Evolutionary conservation across 2,329 filamentous ascomycete genomes (phyloP).

Genomic region (Talaromyces sp.): DNA sequence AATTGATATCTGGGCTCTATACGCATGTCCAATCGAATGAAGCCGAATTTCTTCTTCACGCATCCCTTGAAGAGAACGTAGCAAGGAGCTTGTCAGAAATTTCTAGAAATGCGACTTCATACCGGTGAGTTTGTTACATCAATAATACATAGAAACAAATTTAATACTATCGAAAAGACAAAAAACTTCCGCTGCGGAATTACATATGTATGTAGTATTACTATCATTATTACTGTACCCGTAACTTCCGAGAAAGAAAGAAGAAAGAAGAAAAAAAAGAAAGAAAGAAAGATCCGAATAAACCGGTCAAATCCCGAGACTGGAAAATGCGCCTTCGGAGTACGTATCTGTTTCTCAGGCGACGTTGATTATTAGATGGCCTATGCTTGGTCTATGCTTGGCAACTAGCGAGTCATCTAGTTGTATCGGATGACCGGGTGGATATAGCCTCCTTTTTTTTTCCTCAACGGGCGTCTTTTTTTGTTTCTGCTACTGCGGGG

Average conservation of each 20-base stretch:
- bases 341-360: not conserved
- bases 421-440: not conserved
- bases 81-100: not conserved
- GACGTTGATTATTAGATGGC: not conserved
- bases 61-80: not conserved
- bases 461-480: not conserved
- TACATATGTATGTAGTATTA: not conserved
- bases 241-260: not conserved
- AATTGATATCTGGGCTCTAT: too few species aligned
- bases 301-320: not conserved
- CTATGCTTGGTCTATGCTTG: not conserved
- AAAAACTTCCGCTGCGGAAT: not conserved
- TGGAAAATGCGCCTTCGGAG: not conserved
- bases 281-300: not conserved
- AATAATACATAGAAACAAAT: not conserved
- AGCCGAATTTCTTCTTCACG: not conserved
- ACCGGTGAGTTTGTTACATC: not conserved
- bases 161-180: not conserved
- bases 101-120: not conserved
- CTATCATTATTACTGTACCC: not conserved
- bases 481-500: not conserved
- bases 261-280: not conserved
- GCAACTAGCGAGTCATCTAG: not conserved
- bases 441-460: not conserved
- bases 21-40: not conserved